Base-by-base conservation (phyloP, 2,329 filamentous ascomycete species). In the Chrysosporium keratinophilum region DNA sequence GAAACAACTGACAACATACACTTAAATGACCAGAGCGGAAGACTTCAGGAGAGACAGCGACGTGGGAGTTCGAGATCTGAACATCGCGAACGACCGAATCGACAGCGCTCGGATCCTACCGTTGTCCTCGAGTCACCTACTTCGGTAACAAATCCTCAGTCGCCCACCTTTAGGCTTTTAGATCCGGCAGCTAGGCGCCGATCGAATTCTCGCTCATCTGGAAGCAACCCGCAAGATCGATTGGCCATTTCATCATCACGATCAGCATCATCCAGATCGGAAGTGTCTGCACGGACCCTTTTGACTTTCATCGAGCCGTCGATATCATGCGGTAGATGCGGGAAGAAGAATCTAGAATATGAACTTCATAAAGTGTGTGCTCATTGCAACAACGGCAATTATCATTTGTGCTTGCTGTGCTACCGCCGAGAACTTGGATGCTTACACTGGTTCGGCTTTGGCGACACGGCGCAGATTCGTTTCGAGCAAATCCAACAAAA, bases 391-490 rank as follows among this genome's bases (percentile, higher is more conserved):
- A 71, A 76, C 5, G 88, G 87, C 0, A 74, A 80, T 45, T 95
- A 84, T 75, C 85, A 90, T 65, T 74, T 96, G 10, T 97, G 91
- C 64, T 70, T 86, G 1, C 77, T 77, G 58, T 97, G 91, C 71
- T 96, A 94, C 67, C 82, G 88, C 28, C 66, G 74, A 11, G 84
- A 84, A 7, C 80, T 80, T 63, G 90, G 90, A 10, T 97, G 91
- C 66, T 75, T 81, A 15, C 81, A 93, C 65, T 96, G 89, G 88
- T 89, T 84, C 61, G 90, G 91, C 1, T 95, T 96, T 65, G 87
- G 87, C 2, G 77, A 84, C 61, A 78, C 79, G 3, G 88, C 88
- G 0, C 80, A 81, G 71, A 72, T 72, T 44, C 81, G 78, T 56
- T 91, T 85, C 75, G 81, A 86, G 55, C 75, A 74, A 49, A 71